A percentile compares a stretch with the other conserved stretches of the same genome.
phyloP scores from a whole-genome alignment of 495 filamentous ascomycete genomes.

The Penicillium nucicola region DNA sequence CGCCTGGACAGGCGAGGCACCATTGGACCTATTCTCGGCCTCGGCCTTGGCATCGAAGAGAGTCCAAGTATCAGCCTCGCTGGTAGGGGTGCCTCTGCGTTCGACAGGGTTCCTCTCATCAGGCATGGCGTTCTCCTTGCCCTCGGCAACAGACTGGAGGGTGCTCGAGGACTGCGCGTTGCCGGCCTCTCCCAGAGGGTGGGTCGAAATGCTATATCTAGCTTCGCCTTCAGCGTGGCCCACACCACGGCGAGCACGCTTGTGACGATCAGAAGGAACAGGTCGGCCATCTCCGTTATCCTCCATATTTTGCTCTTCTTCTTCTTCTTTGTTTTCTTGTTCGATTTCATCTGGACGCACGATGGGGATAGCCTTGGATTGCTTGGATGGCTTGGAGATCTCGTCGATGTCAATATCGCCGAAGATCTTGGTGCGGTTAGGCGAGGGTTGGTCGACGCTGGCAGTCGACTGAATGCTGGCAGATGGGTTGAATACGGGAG shows the following conservation, averaged over 20 bases:
- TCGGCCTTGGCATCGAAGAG: conserved; percentile 42
- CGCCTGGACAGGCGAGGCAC: conserved; percentile 25
- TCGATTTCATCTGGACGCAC: conserved; percentile 58
- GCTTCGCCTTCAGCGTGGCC: conserved; percentile 66
- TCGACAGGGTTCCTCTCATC: conserved; percentile 27
- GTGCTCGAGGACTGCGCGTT: conserved; percentile 30
- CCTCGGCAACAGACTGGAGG: conserved; percentile 32
- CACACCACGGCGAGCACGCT: conserved; percentile 61
- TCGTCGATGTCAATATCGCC: conserved; percentile 68
- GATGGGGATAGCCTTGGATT: conserved; percentile 81
- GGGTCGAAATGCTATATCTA: conserved; percentile 62
- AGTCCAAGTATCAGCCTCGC: conserved; percentile 42
- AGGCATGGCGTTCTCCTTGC: conserved; percentile 46
- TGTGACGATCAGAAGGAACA: conserved; percentile 57
- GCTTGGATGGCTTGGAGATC: conserved; percentile 58
- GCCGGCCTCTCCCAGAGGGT: conserved; percentile 39
- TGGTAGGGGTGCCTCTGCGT: conserved; percentile 32
- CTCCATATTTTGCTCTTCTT: conserved; percentile 42
- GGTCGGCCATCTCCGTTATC: conserved; percentile 27
- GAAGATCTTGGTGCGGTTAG: conserved; percentile 60
- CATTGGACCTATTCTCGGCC: conserved; percentile 34
- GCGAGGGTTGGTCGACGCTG: conserved; percentile 20
- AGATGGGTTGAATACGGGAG: conserved; percentile 72
- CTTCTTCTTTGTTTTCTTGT: conserved; percentile 43
- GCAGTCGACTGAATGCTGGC: conserved; percentile 25